phyloP scores from a whole-genome alignment of 2,329 filamentous ascomycete genomes.

The Xylariaceae sp. region DNA sequence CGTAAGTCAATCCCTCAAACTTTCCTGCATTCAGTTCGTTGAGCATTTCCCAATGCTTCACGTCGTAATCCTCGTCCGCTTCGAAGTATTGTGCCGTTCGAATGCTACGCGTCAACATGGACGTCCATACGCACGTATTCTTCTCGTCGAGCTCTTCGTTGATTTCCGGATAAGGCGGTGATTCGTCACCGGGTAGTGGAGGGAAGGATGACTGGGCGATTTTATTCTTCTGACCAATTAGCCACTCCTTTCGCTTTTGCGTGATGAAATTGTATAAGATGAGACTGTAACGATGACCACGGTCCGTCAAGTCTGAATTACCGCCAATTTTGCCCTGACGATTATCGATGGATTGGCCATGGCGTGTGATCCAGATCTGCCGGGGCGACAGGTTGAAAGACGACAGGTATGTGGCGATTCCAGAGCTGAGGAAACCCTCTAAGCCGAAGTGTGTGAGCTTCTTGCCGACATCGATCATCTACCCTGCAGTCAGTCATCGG shows the following conservation, averaged over 20 bases:
- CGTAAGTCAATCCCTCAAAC: slow-evolving; percentile 94
- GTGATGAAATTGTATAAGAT: slow-evolving; percentile 82
- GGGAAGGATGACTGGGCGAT: slow-evolving; percentile 75
- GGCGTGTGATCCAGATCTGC: slow-evolving; percentile 97
- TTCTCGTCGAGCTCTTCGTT: slow-evolving; percentile 68
- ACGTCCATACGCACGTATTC: slow-evolving; percentile 97
- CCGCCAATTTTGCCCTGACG: slow-evolving; percentile 84
- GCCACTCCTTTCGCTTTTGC: slow-evolving; percentile 74
- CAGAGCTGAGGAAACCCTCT: slow-evolving; percentile 84
- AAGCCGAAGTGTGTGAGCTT: slow-evolving; percentile 90
- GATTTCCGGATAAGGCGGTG: slow-evolving; percentile 88
- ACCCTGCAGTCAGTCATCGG: slow-evolving; percentile 26
- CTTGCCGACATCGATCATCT: slow-evolving; percentile 95
- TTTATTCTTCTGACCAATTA: slow-evolving; percentile 75
- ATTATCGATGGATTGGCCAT: slow-evolving; percentile 89
- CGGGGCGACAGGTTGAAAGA: slow-evolving; percentile 95
- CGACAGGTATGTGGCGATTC: slow-evolving; percentile 89
- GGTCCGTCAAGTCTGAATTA: slow-evolving; percentile 73
- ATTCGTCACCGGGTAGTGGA: slow-evolving; percentile 85
- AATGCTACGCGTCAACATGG: slow-evolving; percentile 87
- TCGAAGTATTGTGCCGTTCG: slow-evolving; percentile 88
- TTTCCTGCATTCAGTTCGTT: slow-evolving; percentile 91
- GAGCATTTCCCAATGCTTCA: slow-evolving; percentile 97
- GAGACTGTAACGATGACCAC: slow-evolving; percentile 73
- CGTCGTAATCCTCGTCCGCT: slow-evolving; percentile 85